Evolutionary conservation across 768 basidiomycete genomes (phyloP).

Genomic region (Asterophora parasitica): DNA sequence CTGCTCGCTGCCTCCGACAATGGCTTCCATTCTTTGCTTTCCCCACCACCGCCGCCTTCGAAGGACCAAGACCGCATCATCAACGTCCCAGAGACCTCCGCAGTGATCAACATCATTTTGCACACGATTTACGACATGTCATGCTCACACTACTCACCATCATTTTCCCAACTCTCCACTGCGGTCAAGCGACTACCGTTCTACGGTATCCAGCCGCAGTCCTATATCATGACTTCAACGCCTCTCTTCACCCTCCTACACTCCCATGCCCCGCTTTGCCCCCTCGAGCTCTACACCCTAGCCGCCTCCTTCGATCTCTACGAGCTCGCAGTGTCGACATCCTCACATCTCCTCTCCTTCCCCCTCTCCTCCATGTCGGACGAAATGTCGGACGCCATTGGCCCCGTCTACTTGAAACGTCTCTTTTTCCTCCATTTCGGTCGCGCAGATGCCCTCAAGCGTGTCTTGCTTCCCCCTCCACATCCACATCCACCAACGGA

Average conservation of each 20-base stretch:
- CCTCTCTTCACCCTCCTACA: slow-evolving; percentile 59
- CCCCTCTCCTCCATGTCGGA: slow-evolving; percentile 66
- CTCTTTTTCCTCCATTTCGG: slow-evolving; percentile 84
- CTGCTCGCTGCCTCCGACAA: slow-evolving; percentile 61
- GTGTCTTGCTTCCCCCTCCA: slow-evolving; percentile 70
- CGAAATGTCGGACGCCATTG: slow-evolving; percentile 63
- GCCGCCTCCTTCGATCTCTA: slow-evolving; percentile 63
- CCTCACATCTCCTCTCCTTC: slow-evolving; percentile 70
- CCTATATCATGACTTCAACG: slow-evolving; percentile 43
- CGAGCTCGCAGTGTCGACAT: slow-evolving; percentile 71
- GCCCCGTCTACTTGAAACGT: slow-evolving; percentile 72
- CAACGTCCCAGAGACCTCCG: slow-evolving; percentile 53
- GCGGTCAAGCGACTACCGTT: slow-evolving; percentile 51
- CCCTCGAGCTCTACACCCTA: slow-evolving; percentile 69
- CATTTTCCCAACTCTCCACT: slow-evolving; percentile 50
- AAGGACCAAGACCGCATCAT: slow-evolving; percentile 52
- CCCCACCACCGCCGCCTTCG: slow-evolving; percentile 32
- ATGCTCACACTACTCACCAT: slow-evolving; percentile 69
- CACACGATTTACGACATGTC: slow-evolving; percentile 71
- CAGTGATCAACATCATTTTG: slow-evolving; percentile 65
- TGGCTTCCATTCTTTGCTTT: slow-evolving; percentile 55
- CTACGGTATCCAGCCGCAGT: slow-evolving; percentile 57
- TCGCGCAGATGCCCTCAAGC: slow-evolving; percentile 76
- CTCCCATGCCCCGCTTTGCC: slow-evolving; percentile 60
- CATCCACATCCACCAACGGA: slow-evolving; percentile 69